phyloP scores from a whole-genome alignment of 2,329 filamentous ascomycete species.

The Stemphylium beticola region DNA sequence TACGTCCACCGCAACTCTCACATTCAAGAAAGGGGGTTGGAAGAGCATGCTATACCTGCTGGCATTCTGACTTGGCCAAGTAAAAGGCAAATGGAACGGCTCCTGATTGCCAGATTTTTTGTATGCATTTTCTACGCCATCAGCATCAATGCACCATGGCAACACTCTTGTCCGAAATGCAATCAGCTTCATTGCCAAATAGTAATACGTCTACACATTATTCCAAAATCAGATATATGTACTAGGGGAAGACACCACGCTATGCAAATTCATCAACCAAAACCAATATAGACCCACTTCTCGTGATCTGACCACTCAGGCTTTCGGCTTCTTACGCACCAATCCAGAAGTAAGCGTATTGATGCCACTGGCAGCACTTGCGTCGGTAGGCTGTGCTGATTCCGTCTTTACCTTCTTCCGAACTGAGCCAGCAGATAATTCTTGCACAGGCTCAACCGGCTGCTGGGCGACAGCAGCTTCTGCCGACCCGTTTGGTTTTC shows the following conservation, averaged over 20 bases:
- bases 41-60: not conserved
- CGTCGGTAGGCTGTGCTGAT: slow-evolving; percentile 10
- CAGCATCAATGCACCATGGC: not conserved
- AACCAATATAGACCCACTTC: not conserved
- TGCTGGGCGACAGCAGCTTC: slow-evolving; percentile 8
- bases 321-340: slow-evolving; percentile 46
- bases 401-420: slow-evolving; percentile 45
- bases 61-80: too few species aligned
- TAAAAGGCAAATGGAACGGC: too few species aligned
- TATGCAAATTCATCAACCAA: slow-evolving; percentile 17
- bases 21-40: not conserved
- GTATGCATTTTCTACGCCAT: not conserved
- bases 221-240: not conserved
- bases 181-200: not conserved
- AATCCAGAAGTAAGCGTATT: slow-evolving; percentile 39
- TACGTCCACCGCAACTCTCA: not conserved
- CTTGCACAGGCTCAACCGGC: slow-evolving; percentile 14
- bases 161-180: not conserved
- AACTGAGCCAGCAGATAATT: slow-evolving; percentile 31
- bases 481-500: slow-evolving; percentile 35
- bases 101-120: not conserved
- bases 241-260: slow-evolving; percentile 21
- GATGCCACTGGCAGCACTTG: slow-evolving; percentile 24
- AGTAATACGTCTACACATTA: not conserved
- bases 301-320: slow-evolving; percentile 8